Percentiles rank a stretch among this genome's conserved stretches.
Conservation (phyloP, 768 basidiomycete species). For the Saitozyma podzolica region DNA sequence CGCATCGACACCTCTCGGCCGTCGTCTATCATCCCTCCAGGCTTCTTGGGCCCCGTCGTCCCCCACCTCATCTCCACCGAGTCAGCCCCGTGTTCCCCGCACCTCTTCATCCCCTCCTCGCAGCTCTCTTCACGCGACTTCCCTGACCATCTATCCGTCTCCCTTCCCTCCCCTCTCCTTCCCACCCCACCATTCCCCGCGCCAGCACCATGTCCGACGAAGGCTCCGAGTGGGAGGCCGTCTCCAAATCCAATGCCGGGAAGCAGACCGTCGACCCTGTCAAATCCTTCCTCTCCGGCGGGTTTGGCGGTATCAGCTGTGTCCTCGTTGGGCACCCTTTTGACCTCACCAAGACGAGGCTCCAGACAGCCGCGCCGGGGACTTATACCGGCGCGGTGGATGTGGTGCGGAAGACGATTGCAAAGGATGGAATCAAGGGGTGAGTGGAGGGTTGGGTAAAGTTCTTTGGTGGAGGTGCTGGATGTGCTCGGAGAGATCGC, state of each 20-base stretch:
- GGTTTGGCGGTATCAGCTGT: constrained; percentile 70
- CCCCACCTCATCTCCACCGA: too few relatives aligned
- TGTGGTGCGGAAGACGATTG: constrained; percentile 85
- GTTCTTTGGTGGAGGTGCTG: neutral
- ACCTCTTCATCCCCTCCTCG: too few relatives aligned
- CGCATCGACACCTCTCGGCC: too few relatives aligned
- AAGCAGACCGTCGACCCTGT: constrained; percentile 51
- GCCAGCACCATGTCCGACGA: constrained; percentile 32
- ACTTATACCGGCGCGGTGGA: constrained; percentile 89
- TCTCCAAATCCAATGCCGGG: neutral
- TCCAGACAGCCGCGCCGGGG: constrained; percentile 88
- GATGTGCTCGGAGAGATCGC: too few relatives aligned
- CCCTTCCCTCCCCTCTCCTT: neutral
- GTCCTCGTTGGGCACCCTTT: constrained; percentile 82
- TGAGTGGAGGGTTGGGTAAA: constrained; percentile 50
- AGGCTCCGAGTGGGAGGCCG: constrained; percentile 28
- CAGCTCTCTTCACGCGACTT: too few relatives aligned
- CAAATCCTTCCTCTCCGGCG: constrained; percentile 91
- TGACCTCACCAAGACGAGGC: constrained; percentile 72
- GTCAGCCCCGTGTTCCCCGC: too few relatives aligned
- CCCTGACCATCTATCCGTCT: neutral
- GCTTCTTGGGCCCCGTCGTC: too few relatives aligned
- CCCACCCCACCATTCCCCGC: neutral
- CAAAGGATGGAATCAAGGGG: constrained; percentile 89
- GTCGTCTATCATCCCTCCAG: too few relatives aligned